Conservation (phyloP, 176 grass and related monocot genomes). For the Eragrostis curvula region DNA sequence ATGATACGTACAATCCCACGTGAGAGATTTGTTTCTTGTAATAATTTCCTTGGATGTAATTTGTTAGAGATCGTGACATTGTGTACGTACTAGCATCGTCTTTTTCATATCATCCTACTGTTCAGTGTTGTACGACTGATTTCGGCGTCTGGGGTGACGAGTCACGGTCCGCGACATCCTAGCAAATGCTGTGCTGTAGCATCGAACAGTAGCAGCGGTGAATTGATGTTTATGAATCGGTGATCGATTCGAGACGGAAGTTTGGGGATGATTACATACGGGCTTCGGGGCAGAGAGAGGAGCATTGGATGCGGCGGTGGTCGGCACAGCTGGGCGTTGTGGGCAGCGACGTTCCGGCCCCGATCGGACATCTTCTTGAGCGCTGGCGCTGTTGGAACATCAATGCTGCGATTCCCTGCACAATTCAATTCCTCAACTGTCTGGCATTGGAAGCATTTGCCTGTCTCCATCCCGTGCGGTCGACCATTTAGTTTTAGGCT, state of each 20-base stretch:
- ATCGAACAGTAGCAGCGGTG: slow-evolving; percentile 6
- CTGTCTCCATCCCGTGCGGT: background rate
- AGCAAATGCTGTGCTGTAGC: slow-evolving; percentile 13
- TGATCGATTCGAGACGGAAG: background rate
- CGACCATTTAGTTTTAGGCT: background rate
- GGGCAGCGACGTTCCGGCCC: background rate
- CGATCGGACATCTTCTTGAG: background rate
- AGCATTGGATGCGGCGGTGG: slow-evolving; percentile 28
- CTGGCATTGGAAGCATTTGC: background rate
- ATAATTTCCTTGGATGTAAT: slow-evolving; percentile 3
- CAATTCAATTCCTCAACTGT: slow-evolving; percentile 34
- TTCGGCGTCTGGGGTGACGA: background rate
- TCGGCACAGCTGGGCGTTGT: slow-evolving; percentile 5
- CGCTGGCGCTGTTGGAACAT: slow-evolving; percentile 31
- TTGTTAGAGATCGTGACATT: slow-evolving; percentile 11
- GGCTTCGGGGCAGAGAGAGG: too few species aligned
- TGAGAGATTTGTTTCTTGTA: slow-evolving; percentile 20
- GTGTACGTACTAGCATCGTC: background rate
- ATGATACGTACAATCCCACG: slow-evolving; percentile 18
- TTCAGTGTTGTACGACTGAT: background rate
- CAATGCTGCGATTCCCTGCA: slow-evolving; percentile 29
- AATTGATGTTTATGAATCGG: background rate
- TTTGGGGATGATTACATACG: too few species aligned
- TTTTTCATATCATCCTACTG: background rate
- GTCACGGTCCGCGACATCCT: background rate